Percentiles rank a stretch among this genome's conserved stretches.
These are phyloP conservation scores for Platanthera guangdongensis DNA, from an alignment of 106 monocot genomes.

Conservation along the genomic window DNA sequence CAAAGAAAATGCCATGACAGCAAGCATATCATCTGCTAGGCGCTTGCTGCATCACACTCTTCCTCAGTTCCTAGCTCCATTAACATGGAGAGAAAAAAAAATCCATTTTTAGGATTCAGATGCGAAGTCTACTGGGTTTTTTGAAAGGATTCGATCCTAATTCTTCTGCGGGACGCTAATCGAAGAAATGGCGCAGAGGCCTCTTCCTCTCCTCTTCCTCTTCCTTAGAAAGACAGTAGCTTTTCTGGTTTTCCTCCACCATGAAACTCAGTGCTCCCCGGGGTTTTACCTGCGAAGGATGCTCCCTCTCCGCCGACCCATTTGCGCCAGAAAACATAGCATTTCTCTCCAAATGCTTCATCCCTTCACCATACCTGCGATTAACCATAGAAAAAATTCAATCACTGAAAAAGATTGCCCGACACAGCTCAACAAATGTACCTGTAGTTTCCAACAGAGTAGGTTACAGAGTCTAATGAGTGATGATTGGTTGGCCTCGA, in stretches of 20 bases:
- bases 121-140: too few relatives aligned
- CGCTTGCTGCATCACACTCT: too few relatives aligned
- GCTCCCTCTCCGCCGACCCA: constrained; percentile 28
- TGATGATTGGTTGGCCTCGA: neutral
- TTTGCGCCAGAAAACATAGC: neutral
- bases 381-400: neutral
- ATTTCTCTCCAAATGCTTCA: neutral
- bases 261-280: constrained; percentile 28
- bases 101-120: too few relatives aligned
- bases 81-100: too few relatives aligned
- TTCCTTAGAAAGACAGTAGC: neutral
- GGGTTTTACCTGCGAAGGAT: constrained; percentile 54
- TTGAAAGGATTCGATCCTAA: constrained; percentile 7
- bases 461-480: neutral
- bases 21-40: too few relatives aligned
- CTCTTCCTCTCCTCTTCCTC: constrained; percentile 9
- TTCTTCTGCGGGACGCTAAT: constrained; percentile 42
- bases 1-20: too few relatives aligned
- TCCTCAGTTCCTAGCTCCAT: too few relatives aligned
- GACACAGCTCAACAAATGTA: neutral
- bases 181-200: constrained; percentile 35
- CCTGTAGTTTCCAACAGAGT: neutral
- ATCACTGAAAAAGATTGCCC: neutral
- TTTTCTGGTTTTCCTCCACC: constrained; percentile 20
- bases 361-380: neutral